Evolutionary conservation across 192 early-diverging fungal genomes (phyloP), one percentile per base, ranked within the genome.

Genomic region (Physocladia obscura): DNA sequence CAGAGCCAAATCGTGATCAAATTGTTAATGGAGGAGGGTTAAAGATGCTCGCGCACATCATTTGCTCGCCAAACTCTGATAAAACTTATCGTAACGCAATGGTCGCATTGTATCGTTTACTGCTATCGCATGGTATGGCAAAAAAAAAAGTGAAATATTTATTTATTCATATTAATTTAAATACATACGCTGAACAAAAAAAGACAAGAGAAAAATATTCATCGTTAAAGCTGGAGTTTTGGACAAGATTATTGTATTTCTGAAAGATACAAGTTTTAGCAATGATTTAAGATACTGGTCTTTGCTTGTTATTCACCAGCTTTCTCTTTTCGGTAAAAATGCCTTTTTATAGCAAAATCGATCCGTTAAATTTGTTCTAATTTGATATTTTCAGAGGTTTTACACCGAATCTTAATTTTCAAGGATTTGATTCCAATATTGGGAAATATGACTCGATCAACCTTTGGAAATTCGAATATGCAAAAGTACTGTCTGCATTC

Each of bases 271-370:
- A 6, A 74, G 80, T 22, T 84, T 78, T 13, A 89, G 87, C 49
- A 93, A 87, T 50, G 91, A 93, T 47, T 77, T 93, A 2, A 89
- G 89, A 48, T 92, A 91, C 62, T 93, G 91, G 91, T 85, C 81
- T 11, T 67, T 92, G 35, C 84, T 92, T 78, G 79, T 92, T 1
- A 56, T 92, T 13, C 89, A 93, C 74, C 91, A 93, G 65, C 71
- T 93, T 1, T 82, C 86, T 0, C 67, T 88, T 19, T 77, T 73
- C 29, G 91, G 89, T 92, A 82, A 32, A 11, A 40, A 44, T 19
- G 31, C 8, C 49, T 2, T 49, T n/a, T n/a, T n/a, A n/a, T n/a
- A n/a, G n/a, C n/a, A 21, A 30, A 26, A 56, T 1, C 1, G 1
- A 56, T 56, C 26, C 54, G 26, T 49, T 61, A 22, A 55, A 24